phyloP scores from a whole-genome alignment of 768 basidiomycete genomes.

The Suillus hirtellus region DNA sequence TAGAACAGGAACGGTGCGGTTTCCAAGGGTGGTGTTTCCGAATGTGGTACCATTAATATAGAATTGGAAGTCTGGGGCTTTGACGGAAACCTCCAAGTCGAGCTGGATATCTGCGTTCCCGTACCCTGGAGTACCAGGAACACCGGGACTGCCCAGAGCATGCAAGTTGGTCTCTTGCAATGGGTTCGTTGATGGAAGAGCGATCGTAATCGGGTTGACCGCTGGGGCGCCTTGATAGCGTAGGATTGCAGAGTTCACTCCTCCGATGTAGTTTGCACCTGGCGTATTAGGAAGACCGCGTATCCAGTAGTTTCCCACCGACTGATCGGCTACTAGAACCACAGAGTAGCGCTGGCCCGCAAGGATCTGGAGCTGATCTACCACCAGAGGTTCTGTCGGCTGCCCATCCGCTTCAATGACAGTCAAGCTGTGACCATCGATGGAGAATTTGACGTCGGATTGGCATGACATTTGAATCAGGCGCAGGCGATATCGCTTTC shows the following conservation, averaged over 20 bases:
- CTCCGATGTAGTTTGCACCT: conserved; percentile 31
- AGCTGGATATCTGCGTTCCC: conserved; percentile 45
- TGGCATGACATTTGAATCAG: conserved; percentile 43
- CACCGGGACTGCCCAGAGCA: conserved; percentile 27
- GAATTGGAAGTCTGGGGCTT: conserved; percentile 4
- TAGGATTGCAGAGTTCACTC: conserved; percentile 55
- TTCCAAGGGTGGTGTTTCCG: conserved; percentile 4
- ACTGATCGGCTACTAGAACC: conserved; percentile 32
- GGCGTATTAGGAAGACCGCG: conserved; percentile 35
- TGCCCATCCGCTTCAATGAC: conserved; percentile 49
- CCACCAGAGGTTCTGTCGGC: conserved; percentile 38
- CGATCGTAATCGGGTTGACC: conserved; percentile 40
- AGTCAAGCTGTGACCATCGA: conserved; percentile 45
- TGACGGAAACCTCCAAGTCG: conserved; percentile 18
- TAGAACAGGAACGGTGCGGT: conserved; percentile 41
- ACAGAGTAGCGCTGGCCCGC: conserved; percentile 38
- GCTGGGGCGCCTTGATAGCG: conserved; percentile 45
- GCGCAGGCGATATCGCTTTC: conserved; percentile 40
- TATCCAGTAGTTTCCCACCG: conserved; percentile 47
- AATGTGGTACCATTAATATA: conserved; percentile 18
- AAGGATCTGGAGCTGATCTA: conserved; percentile 41
- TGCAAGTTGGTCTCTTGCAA: conserved; percentile 34
- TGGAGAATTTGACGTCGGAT: conserved; percentile 42
- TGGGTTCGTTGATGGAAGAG: conserved; percentile 23
- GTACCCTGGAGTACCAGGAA: conserved; percentile 37